Evolutionary conservation across 371 early-diverging fungal genomes (phyloP), one percentile per base, ranked within the genome.

Genomic region (Rhizomucor pusillus): DNA sequence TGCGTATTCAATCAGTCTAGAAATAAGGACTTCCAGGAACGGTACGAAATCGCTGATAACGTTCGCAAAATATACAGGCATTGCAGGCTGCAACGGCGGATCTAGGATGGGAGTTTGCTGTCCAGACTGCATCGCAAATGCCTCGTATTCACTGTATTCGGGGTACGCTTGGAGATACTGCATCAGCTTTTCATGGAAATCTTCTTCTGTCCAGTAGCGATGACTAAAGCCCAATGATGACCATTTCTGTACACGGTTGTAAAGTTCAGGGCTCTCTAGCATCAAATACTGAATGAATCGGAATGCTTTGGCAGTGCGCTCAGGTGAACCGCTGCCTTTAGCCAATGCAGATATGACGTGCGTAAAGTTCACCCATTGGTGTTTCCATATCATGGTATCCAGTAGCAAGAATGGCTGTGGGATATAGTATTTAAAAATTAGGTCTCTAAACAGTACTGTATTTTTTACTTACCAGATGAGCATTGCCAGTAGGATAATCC

Each of bases 141-240:
- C 86, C 54, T 91, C 91, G 59, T 85, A 87, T 57, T 88, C 86
- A 54, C 81, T 79, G 59, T 80, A 89, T 59, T 91, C 91, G 0
- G 90, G 91, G 59, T 73, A 90, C 20, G 77, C 75, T 4, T 70
- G 63, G 36, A 89, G 62, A 54, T 87, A 91, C 35, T 70, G 66
- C 62, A 75, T 75, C 13, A 90, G 63, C 44, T 89, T 90, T 14
- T 77, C 77, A 62, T 86, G 82, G 41, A 83, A 83, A 29, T 79
- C 73, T 55, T 83, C 82, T 56, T 89, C 90, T 25, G 79, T 78
- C 91, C 91, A 91, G 43, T 85, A 84, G 1, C 90, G 77, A 46
- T 75, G 77, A 51, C 73, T 80, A 57, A 91, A 84, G 1, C 77
- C 70, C 14, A 89, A 71, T 0, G 78, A 72, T 20, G 78, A 80